phyloP scores from a whole-genome alignment of 2,329 filamentous ascomycete species.

The Ceratocystis huliohia region DNA sequence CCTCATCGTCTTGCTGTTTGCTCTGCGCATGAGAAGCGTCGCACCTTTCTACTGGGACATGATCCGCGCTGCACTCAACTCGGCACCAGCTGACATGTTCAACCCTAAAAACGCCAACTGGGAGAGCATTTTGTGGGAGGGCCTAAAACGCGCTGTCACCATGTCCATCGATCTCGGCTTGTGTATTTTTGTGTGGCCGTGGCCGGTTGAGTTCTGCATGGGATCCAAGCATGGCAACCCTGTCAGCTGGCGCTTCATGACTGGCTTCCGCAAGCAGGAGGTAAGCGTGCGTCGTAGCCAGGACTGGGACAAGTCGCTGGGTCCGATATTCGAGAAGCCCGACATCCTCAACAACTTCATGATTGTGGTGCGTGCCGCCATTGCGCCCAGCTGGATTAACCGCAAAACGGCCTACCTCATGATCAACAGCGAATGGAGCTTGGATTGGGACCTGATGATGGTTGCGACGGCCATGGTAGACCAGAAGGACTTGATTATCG shows the following conservation, averaged over 20 bases:
- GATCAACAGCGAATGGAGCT: conserved; percentile 73
- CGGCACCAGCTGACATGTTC: conserved; percentile 54
- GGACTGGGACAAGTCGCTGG: conserved; percentile 52
- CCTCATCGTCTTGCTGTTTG: conserved; percentile 49
- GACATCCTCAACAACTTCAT: conserved; percentile 43
- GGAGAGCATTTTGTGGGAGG: conserved; percentile 41
- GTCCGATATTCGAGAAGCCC: conserved; percentile 35
- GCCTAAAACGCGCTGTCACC: conserved; percentile 47
- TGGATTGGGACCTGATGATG: conserved; percentile 76
- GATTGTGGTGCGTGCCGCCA: conserved; percentile 52
- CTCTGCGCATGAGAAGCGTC: conserved; percentile 56
- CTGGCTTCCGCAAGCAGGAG: conserved; percentile 70
- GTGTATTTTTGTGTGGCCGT: conserved; percentile 55
- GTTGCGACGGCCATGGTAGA: conserved; percentile 58
- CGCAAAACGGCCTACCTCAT: conserved; percentile 80
- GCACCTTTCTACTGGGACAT: conserved; percentile 61
- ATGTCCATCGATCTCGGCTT: conserved; percentile 66
- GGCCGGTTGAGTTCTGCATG: conserved; percentile 60
- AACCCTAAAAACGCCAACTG: conserved; percentile 45
- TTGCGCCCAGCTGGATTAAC: conserved; percentile 51
- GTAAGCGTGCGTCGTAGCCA: conserved; percentile 68
- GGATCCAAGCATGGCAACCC: conserved; percentile 49
- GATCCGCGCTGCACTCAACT: conserved; percentile 50
- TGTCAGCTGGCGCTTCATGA: conserved; percentile 55
- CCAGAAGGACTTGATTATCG: conserved; percentile 38